Evolutionary conservation across 306 rosid genomes (phyloP).

Genomic region (Fragaria ananassa): DNA sequence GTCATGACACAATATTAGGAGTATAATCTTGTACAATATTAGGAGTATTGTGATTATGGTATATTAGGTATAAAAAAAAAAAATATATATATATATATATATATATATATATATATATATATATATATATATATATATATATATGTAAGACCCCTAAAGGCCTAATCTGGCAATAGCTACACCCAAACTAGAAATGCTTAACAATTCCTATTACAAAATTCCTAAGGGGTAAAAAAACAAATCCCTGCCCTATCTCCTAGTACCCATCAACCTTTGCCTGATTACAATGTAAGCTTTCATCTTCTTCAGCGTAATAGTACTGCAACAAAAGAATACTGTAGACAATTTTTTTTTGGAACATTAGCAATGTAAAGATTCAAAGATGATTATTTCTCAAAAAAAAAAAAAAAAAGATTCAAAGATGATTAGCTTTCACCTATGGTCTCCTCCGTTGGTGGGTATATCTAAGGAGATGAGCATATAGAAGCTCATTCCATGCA

Average conservation of each 20-base stretch:
- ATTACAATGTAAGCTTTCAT: not conserved
- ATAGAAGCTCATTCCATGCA: slow-evolving; percentile 45
- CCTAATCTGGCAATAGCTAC: no score
- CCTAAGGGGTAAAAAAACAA: not conserved
- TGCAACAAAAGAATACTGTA: not conserved
- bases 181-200: no score
- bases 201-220: no score
- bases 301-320: not conserved
- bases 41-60: no score
- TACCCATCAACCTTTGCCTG: not conserved
- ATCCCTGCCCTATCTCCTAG: not conserved
- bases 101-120: no score
- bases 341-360: not conserved
- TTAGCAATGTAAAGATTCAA: not conserved
- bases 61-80: no score
- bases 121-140: no score
- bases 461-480: slow-evolving; percentile 15
- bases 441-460: not conserved
- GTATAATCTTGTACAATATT: no score
- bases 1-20: no score
- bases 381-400: not conserved
- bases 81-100: no score
- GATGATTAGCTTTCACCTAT: slow-evolving; percentile 1
- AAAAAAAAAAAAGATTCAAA: not conserved
- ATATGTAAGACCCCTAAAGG: no score